Conservation (phyloP, 2,329 filamentous ascomycete genomes). For the Monosporascus sp. region DNA sequence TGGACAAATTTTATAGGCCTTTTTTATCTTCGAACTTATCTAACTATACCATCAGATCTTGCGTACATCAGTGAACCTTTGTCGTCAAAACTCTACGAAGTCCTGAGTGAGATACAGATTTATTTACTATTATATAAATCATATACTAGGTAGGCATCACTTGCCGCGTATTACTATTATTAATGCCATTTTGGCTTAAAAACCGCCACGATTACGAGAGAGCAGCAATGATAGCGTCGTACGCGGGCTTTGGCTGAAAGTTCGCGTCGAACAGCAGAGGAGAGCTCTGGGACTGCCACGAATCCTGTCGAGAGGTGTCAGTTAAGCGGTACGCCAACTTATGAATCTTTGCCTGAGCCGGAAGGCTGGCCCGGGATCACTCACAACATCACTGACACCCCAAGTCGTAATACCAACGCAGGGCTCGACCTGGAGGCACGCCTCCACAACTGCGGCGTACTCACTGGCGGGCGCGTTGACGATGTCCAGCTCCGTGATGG, state of each 20-base stretch:
- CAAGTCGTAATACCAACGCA: constrained; percentile 50
- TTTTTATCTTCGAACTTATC: too few relatives aligned
- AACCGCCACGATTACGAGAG: constrained; percentile 2
- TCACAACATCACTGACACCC: constrained; percentile 17
- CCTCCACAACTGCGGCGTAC: constrained; percentile 37
- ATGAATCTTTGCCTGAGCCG: too few relatives aligned
- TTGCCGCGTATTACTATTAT: neutral
- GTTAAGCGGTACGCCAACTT: neutral
- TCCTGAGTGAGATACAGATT: too few relatives aligned
- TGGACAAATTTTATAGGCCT: too few relatives aligned
- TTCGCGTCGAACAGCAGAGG: constrained; percentile 12
- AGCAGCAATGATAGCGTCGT: constrained; percentile 9
- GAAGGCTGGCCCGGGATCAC: neutral
- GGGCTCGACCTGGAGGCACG: constrained; percentile 39
- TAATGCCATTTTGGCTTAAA: neutral
- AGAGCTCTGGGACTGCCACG: constrained; percentile 11
- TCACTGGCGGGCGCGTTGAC: constrained; percentile 37
- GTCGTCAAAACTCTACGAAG: too few relatives aligned
- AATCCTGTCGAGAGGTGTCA: constrained; percentile 5
- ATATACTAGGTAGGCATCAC: neutral
- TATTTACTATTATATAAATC: too few relatives aligned
- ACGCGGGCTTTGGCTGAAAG: constrained; percentile 12
- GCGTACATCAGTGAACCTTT: too few relatives aligned
- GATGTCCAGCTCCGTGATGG: constrained; percentile 54
- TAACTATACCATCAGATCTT: too few relatives aligned